These are phyloP conservation scores for Blastomyces parvus DNA, from an alignment of 2,329 filamentous ascomycete genomes.

Conservation along the genomic window DNA sequence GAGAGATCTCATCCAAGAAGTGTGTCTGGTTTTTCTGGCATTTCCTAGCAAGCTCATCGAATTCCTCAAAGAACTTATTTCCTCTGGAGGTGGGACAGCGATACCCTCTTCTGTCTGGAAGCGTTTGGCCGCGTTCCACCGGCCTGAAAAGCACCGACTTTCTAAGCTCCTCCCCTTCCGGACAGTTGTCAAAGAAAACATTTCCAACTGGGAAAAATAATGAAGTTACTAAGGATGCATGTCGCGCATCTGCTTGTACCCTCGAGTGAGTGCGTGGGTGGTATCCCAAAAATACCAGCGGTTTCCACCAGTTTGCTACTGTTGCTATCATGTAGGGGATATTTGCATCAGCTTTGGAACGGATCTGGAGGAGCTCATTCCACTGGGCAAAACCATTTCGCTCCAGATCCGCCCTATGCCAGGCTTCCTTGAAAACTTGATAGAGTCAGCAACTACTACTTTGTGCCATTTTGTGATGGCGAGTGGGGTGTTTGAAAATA, in stretches of 20 bases:
- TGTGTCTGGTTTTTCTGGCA: conserved; percentile 27
- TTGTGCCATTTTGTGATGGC: not conserved
- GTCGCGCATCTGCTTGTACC: conserved; percentile 31
- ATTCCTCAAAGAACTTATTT: conserved; percentile 20
- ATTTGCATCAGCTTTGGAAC: conserved; percentile 22
- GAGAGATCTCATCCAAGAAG: conserved; percentile 24
- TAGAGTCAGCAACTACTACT: conserved; percentile 15
- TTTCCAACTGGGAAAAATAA: conserved; percentile 30
- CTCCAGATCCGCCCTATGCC: conserved; percentile 39
- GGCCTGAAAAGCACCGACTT: conserved; percentile 34
- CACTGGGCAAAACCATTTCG: conserved; percentile 32
- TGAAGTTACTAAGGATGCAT: conserved; percentile 30
- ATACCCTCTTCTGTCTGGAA: conserved; percentile 32
- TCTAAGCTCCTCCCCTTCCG: conserved; percentile 27
- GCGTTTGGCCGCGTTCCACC: conserved; percentile 29
- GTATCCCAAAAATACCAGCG: conserved; percentile 20
- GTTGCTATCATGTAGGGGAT: conserved; percentile 13
- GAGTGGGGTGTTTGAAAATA: not conserved
- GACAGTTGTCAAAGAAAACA: conserved; percentile 28
- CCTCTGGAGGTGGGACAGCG: conserved; percentile 32
- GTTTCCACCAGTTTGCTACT: conserved; percentile 8
- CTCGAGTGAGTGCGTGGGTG: conserved; percentile 27
- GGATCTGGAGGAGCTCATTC: conserved; percentile 29
- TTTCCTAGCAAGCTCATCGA: conserved; percentile 15
- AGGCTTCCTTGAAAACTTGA: conserved; percentile 35